These are phyloP conservation scores for Bipolaris gigantea DNA, from an alignment of 2,329 filamentous ascomycete genomes.

Conservation along the genomic window DNA sequence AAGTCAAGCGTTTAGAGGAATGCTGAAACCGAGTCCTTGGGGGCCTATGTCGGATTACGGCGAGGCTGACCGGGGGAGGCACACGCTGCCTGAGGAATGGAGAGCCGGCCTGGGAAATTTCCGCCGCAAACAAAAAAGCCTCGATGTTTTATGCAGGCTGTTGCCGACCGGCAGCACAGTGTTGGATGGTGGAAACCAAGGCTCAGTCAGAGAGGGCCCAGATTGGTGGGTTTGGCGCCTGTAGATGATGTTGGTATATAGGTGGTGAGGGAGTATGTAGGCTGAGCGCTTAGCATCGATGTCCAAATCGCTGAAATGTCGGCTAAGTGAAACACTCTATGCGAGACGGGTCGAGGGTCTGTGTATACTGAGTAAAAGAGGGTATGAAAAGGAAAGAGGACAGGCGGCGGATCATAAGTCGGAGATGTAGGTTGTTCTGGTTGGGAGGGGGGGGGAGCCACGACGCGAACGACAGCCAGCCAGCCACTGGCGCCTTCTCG, in stretches of 20 bases:
- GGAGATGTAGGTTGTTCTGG: slow-evolving; percentile 16
- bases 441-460: slow-evolving; percentile 24
- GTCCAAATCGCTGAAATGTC: slow-evolving; percentile 31
- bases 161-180: slow-evolving; percentile 10
- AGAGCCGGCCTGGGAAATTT: slow-evolving; percentile 21
- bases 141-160: slow-evolving; percentile 29
- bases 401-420: slow-evolving; percentile 18
- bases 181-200: slow-evolving; percentile 18
- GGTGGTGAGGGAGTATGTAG: slow-evolving; percentile 28
- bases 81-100: slow-evolving; percentile 22
- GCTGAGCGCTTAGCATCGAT: slow-evolving; percentile 40
- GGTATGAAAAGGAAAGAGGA: slow-evolving; percentile 19
- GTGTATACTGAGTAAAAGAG: slow-evolving; percentile 25
- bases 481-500: slow-evolving; percentile 31
- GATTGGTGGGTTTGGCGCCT: slow-evolving; percentile 41
- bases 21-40: slow-evolving; percentile 34
- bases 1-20: slow-evolving; percentile 23
- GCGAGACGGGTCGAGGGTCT: slow-evolving; percentile 27
- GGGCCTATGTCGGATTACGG: slow-evolving; percentile 28
- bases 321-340: slow-evolving; percentile 36
- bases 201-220: slow-evolving; percentile 18
- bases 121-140: slow-evolving; percentile 17
- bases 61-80: slow-evolving; percentile 33
- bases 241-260: slow-evolving; percentile 28
- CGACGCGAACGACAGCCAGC: slow-evolving; percentile 29